Conservation (phyloP, 2,329 filamentous ascomycete species). For the Clarireedia hainanense region DNA sequence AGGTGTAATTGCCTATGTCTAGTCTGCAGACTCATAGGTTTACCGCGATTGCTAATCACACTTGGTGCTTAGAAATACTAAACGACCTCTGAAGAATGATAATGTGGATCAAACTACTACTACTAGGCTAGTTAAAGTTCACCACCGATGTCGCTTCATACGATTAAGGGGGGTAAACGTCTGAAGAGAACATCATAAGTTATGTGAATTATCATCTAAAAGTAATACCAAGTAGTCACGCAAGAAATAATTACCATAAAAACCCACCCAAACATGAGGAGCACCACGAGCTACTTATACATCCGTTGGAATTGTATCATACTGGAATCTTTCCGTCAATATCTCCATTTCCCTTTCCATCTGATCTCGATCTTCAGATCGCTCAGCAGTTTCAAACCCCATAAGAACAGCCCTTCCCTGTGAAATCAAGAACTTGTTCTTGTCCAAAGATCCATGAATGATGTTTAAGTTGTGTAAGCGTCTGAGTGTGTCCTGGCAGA, state of each 20-base stretch:
- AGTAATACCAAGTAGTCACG: no score
- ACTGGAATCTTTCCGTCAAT: neutral
- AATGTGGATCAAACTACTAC: neutral
- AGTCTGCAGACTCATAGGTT: no score
- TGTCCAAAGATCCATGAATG: conserved; percentile 33
- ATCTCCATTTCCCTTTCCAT: conserved; percentile 4
- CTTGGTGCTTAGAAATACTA: no score
- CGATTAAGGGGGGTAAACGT: neutral
- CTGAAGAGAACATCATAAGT: neutral
- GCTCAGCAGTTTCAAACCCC: conserved; percentile 29
- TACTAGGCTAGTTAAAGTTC: neutral
- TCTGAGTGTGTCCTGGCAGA: conserved; percentile 24
- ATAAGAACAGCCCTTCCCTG: conserved; percentile 27
- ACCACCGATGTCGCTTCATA: neutral
- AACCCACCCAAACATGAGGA: no score
- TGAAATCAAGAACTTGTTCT: conserved; percentile 31
- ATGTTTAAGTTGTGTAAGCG: conserved; percentile 31
- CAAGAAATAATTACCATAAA: no score
- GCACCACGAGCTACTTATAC: no score
- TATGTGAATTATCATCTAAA: neutral
- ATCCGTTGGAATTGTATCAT: neutral
- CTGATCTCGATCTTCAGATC: neutral
- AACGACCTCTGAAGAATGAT: neutral
- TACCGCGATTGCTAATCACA: no score
- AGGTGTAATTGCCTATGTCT: no score